These are phyloP conservation scores for Aspergillus sp. DNA, from an alignment of 2,329 filamentous ascomycete genomes.

Conservation along the genomic window DNA sequence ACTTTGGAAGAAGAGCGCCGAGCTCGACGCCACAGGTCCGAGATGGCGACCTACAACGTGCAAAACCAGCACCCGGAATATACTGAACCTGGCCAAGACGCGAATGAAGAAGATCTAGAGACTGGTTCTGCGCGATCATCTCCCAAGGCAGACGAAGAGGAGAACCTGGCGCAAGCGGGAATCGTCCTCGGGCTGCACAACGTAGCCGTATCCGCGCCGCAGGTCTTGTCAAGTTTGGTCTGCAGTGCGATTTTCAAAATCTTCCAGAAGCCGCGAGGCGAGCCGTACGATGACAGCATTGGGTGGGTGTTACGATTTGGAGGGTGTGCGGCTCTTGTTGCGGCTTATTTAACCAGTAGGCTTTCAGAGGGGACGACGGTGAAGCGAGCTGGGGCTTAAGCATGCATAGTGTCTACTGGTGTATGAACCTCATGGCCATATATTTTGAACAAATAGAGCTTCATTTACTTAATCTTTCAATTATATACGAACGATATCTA, in stretches of 20 bases:
- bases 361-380: slow-evolving; percentile 59
- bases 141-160: slow-evolving; percentile 36
- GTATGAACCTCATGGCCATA: background rate
- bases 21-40: slow-evolving; percentile 41
- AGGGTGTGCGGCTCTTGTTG: slow-evolving; percentile 72
- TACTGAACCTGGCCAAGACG: background rate
- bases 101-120: slow-evolving; percentile 23
- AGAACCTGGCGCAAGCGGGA: slow-evolving; percentile 73
- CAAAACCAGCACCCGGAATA: slow-evolving; percentile 1
- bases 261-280: slow-evolving; percentile 83
- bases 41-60: slow-evolving; percentile 27
- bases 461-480: background rate
- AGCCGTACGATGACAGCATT: slow-evolving; percentile 81
- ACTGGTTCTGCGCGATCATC: slow-evolving; percentile 22
- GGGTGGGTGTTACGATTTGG: slow-evolving; percentile 83
- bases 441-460: background rate
- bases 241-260: slow-evolving; percentile 81
- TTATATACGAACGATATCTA: too few relatives aligned
- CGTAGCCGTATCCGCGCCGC: slow-evolving; percentile 86
- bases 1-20: slow-evolving; percentile 70
- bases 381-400: background rate
- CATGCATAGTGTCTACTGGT: background rate
- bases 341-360: slow-evolving; percentile 69
- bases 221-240: slow-evolving; percentile 83
- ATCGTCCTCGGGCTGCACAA: slow-evolving; percentile 95